Evolutionary conservation across 1,139 yeast genomes (phyloP).

Genomic region (Candida sanyaensis): DNA sequence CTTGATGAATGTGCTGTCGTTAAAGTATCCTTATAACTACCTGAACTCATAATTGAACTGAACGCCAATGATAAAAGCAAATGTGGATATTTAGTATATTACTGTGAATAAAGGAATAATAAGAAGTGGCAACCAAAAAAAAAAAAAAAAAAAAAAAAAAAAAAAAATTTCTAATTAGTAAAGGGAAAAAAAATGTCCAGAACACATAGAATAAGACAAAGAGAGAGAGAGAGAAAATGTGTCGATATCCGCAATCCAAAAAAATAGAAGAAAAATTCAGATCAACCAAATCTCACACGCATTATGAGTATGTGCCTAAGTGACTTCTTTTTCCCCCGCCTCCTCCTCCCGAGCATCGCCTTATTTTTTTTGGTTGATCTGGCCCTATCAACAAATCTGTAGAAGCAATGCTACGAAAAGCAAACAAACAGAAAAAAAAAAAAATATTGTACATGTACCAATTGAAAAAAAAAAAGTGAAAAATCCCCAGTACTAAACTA

Average conservation of each 20-base stretch:
- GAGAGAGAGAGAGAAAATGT: neutral
- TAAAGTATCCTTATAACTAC: neutral
- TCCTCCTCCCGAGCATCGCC: neutral
- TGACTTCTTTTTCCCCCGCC: neutral
- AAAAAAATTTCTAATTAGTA: neutral
- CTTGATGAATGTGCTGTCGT: neutral
- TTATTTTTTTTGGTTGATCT: neutral
- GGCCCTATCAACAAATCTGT: neutral
- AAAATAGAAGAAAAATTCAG: too few relatives aligned
- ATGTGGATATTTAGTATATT: neutral
- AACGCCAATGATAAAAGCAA: neutral
- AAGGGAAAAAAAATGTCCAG: neutral
- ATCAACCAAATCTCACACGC: too few relatives aligned
- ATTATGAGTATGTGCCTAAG: neutral
- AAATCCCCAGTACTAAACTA: neutral
- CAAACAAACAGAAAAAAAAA: neutral
- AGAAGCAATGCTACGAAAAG: too few relatives aligned
- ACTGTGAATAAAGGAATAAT: neutral
- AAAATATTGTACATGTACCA: neutral
- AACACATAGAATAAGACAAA: neutral
- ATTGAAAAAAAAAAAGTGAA: neutral
- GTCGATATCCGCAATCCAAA: neutral
- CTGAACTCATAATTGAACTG: constrained; percentile 1
- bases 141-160: too few relatives aligned
- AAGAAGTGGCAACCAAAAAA: constrained; percentile 3